These are phyloP conservation scores for Fraxinus cuspidata DNA, from an alignment of 257 asterid species.

Conservation along the genomic window DNA sequence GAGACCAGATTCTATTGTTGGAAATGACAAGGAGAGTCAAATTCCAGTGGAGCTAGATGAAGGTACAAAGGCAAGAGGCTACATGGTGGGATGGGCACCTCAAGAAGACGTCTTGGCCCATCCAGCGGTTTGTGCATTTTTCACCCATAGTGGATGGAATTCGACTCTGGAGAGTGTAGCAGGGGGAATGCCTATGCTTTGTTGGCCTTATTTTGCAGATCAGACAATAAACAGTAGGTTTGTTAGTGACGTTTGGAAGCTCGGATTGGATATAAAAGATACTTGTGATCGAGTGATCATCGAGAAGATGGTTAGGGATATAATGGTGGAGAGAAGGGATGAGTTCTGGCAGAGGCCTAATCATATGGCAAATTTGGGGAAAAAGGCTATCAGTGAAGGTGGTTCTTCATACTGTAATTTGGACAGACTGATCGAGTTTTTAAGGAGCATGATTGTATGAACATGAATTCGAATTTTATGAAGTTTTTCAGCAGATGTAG, in stretches of 20 bases:
- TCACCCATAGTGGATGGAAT: constrained; percentile 65
- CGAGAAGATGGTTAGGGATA: constrained; percentile 51
- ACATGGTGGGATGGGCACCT: constrained; percentile 52
- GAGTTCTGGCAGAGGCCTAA: constrained; percentile 43
- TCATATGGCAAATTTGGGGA: constrained; percentile 40
- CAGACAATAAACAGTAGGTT: constrained; percentile 58
- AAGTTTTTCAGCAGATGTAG: background rate
- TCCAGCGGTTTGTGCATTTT: constrained; percentile 34
- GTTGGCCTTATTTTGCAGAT: constrained; percentile 54
- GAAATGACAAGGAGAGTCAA: constrained; percentile 18
- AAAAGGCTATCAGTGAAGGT: constrained; percentile 35
- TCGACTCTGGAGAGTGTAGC: constrained; percentile 48
- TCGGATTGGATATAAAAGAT: constrained; percentile 66
- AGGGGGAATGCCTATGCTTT: constrained; percentile 54
- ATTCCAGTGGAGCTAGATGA: constrained; percentile 31
- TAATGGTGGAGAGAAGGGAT: constrained; percentile 49
- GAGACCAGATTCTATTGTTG: constrained; percentile 44
- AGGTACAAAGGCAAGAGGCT: constrained; percentile 43
- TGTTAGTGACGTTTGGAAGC: constrained; percentile 50
- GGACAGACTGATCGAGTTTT: constrained; percentile 27
- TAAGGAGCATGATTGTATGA: background rate
- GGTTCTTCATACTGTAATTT: constrained; percentile 47
- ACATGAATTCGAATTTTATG: background rate
- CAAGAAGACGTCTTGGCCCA: constrained; percentile 58
- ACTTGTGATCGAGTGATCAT: constrained; percentile 43